Evolutionary conservation across 2,329 filamentous ascomycete genomes (phyloP).

Genomic region (Venturiaceae sp.): DNA sequence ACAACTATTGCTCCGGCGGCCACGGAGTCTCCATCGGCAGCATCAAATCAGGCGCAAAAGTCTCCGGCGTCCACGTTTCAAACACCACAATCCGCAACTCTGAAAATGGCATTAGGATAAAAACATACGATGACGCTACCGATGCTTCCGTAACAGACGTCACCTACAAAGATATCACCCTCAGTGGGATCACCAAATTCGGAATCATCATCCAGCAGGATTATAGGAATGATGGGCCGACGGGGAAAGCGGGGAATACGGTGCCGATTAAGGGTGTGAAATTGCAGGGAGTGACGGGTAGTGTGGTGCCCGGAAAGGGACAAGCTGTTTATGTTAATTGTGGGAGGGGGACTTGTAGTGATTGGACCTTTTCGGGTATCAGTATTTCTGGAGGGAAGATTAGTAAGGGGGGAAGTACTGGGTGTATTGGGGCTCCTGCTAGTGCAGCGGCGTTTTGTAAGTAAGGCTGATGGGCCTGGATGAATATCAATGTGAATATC

Average conservation of each 20-base stretch:
- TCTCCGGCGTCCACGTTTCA: background rate
- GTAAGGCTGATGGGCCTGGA: background rate
- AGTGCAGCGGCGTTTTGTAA: background rate
- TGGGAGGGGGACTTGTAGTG: constrained; percentile 32
- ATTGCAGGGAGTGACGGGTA: constrained; percentile 31
- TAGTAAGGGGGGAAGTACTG: background rate
- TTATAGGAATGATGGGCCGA: constrained; percentile 37
- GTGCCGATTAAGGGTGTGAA: constrained; percentile 35
- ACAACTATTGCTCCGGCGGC: constrained; percentile 38
- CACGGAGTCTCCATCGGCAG: constrained; percentile 51
- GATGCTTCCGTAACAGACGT: constrained; percentile 30
- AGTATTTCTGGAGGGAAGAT: constrained; percentile 37
- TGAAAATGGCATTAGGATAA: constrained; percentile 48
- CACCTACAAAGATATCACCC: constrained; percentile 36
- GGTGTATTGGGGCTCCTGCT: background rate
- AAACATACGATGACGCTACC: constrained; percentile 19
- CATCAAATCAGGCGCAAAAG: constrained; percentile 34
- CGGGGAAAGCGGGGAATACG: constrained; percentile 34
- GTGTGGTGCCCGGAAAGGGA: constrained; percentile 25
- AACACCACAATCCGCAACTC: constrained; percentile 36
- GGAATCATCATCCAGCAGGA: constrained; percentile 44
- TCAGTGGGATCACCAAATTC: constrained; percentile 35
- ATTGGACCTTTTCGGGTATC: constrained; percentile 44
- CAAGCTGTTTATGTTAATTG: constrained; percentile 43
- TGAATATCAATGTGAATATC: too few species aligned